Evolutionary conservation across 192 early-diverging fungal genomes (phyloP).

Genomic region (Entrophospora sp.): DNA sequence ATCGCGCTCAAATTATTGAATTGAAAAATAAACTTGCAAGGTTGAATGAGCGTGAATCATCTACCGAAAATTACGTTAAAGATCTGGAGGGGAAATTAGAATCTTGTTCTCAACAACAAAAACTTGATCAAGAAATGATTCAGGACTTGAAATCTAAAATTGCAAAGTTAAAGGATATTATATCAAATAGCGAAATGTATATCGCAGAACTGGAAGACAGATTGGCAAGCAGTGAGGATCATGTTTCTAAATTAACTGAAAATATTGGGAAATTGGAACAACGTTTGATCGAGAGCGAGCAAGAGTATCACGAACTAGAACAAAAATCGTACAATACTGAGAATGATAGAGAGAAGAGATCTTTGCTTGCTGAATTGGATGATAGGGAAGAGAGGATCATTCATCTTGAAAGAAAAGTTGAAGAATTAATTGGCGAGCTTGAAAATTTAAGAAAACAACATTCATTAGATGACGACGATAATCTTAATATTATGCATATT

Average conservation of each 20-base stretch:
- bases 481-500: background rate
- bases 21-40: constrained; percentile 35
- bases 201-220: constrained; percentile 26
- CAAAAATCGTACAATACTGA: background rate
- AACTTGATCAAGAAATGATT: constrained; percentile 23
- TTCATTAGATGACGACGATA: background rate
- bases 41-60: constrained; percentile 40
- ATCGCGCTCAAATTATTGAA: no score
- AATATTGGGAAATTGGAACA: constrained; percentile 15
- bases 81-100: constrained; percentile 31
- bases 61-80: constrained; percentile 34
- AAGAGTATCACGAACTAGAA: constrained; percentile 1
- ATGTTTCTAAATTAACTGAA: background rate
- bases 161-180: background rate
- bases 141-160: background rate
- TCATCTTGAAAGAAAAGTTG: constrained; percentile 7
- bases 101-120: constrained; percentile 19
- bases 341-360: background rate
- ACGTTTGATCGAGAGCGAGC: constrained; percentile 17
- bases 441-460: background rate
- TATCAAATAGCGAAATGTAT: constrained; percentile 15
- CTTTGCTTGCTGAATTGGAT: background rate
- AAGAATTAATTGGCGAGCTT: constrained; percentile 1
- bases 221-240: constrained; percentile 5
- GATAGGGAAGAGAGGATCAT: constrained; percentile 2